phyloP scores from a whole-genome alignment of 2,329 filamentous ascomycete species.

The Hawksworthiomyces lignivorus region DNA sequence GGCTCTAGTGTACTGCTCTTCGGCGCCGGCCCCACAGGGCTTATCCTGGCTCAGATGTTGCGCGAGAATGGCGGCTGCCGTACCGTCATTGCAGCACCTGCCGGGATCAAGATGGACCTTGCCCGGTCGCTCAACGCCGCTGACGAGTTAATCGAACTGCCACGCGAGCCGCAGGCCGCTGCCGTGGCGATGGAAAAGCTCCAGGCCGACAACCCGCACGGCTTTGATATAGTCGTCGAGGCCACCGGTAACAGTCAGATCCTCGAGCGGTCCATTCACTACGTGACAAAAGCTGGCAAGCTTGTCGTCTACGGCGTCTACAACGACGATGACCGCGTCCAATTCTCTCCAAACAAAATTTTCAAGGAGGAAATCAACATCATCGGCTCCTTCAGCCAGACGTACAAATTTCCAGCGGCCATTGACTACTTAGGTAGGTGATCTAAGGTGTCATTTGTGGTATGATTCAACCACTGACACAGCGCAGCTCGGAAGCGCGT shows the following conservation, averaged over 20 bases:
- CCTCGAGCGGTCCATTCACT: conserved; percentile 63
- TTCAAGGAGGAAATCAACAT: conserved; percentile 64
- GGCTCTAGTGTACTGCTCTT: too few species aligned
- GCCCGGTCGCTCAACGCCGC: conserved; percentile 50
- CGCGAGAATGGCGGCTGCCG: too few species aligned
- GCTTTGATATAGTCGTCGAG: conserved; percentile 65
- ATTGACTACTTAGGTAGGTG: conserved; percentile 47
- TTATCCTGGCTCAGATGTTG: too few species aligned
- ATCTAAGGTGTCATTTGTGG: too few species aligned
- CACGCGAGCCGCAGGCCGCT: conserved; percentile 46
- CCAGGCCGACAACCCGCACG: conserved; percentile 58
- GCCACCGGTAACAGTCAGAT: conserved; percentile 63
- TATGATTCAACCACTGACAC: too few species aligned
- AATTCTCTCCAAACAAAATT: conserved; percentile 65
- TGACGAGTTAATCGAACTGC: conserved; percentile 47
- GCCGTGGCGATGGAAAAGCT: conserved; percentile 45
- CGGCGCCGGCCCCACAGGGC: too few species aligned
- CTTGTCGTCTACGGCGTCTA: conserved; percentile 67
- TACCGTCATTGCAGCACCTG: conserved; percentile 61
- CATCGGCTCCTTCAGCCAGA: conserved; percentile 65
- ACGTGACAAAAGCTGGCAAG: conserved; percentile 63
- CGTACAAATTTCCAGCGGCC: conserved; percentile 58
- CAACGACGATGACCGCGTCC: conserved; percentile 51
- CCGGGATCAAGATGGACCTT: conserved; percentile 63
- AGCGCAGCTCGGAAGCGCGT: conserved; percentile 53